Conservation (phyloP, 805 yeast species). For the Metschnikowia borealis region DNA sequence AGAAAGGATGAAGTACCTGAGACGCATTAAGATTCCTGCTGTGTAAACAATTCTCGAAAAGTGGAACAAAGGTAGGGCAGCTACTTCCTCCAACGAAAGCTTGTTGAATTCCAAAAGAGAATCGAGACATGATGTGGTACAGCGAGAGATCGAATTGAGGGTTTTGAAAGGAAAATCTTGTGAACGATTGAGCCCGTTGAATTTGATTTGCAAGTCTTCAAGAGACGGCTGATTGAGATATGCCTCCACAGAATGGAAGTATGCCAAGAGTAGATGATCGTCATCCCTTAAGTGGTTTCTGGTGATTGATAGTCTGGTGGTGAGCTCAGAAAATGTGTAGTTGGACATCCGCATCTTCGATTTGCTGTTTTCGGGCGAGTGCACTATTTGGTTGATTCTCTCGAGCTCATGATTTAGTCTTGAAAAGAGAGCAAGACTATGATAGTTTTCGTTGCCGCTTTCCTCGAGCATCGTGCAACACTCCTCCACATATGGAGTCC, state of each 20-base stretch:
- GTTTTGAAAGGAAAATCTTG: conserved; percentile 25
- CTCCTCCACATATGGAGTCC: conserved; percentile 63
- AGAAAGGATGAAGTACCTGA: conserved; percentile 52
- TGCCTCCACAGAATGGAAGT: conserved; percentile 61
- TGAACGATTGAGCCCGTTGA: conserved; percentile 7
- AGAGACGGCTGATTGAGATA: conserved; percentile 56
- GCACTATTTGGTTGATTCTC: conserved; percentile 50
- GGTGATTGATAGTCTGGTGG: conserved; percentile 40
- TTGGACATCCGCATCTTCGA: conserved; percentile 25
- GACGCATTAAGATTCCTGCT: conserved; percentile 57
- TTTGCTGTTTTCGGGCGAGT: conserved; percentile 30
- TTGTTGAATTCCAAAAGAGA: conserved; percentile 47
- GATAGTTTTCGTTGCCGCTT: conserved; percentile 28
- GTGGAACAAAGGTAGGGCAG: conserved; percentile 54
- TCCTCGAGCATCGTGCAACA: conserved; percentile 50
- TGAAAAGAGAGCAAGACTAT: conserved; percentile 53
- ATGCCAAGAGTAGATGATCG: conserved; percentile 45
- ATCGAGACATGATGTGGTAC: conserved; percentile 51
- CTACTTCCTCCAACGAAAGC: conserved; percentile 44
- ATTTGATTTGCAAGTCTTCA: conserved; percentile 18
- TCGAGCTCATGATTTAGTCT: conserved; percentile 60
- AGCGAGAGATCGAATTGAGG: conserved; percentile 43
- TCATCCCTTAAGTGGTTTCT: conserved; percentile 35
- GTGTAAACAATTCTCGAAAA: conserved; percentile 58
- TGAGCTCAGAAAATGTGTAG: conserved; percentile 47